These are phyloP conservation scores for Acanthamoeba sp. DNA, from an alignment of 208 protist species.

Conservation along the genomic window DNA sequence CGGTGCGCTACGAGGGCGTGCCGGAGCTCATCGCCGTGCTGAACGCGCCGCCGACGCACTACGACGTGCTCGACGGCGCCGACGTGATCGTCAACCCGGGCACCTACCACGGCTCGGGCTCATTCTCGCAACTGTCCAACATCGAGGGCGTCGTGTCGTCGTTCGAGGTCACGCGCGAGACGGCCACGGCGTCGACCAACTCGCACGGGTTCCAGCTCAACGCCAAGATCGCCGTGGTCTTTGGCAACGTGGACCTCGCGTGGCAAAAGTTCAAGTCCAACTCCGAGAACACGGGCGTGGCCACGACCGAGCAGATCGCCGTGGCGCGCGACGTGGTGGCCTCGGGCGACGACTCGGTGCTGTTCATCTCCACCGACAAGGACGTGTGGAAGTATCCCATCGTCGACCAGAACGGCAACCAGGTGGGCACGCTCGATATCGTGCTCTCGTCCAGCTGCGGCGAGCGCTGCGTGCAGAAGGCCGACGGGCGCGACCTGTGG, in stretches of 20 bases:
- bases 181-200: background rate
- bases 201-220: constrained; percentile 2
- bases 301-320: background rate
- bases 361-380: background rate
- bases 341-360: background rate
- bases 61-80: background rate
- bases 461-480: constrained; percentile 29
- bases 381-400: background rate
- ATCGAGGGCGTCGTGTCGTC: constrained; percentile 2
- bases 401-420: background rate
- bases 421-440: background rate
- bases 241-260: constrained; percentile 20
- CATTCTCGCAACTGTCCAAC: background rate
- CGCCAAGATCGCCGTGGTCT: constrained; percentile 14
- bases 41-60: background rate
- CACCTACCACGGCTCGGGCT: background rate
- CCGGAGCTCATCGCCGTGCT: background rate
- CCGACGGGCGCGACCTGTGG: constrained; percentile 25
- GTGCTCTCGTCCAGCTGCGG: background rate
- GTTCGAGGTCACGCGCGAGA: constrained; percentile 2
- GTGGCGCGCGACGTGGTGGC: background rate
- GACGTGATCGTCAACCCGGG: background rate
- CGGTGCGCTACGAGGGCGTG: background rate
- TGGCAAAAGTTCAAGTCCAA: constrained; percentile 1
- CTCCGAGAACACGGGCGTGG: background rate